Evolutionary conservation across 2,329 filamentous ascomycete species (phyloP).

Genomic region (Ophiostoma piceae): DNA sequence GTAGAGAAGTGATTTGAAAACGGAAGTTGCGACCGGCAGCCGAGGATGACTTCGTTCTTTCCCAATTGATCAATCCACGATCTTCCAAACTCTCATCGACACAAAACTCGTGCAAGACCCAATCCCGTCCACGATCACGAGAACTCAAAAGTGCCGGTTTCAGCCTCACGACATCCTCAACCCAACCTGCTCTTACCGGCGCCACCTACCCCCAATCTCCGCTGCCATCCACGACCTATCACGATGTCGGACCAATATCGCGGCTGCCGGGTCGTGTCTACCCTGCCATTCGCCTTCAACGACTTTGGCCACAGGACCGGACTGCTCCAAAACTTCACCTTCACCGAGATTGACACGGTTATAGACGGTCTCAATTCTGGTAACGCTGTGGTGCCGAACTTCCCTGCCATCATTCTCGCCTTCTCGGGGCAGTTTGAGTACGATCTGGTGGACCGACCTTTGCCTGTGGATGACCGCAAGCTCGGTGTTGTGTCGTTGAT

Average conservation of each 20-base stretch:
- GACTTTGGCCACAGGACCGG: slow-evolving; percentile 18
- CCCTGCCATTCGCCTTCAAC: slow-evolving; percentile 20
- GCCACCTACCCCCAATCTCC: background rate
- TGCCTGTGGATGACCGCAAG: background rate
- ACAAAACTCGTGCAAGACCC: background rate
- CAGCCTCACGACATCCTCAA: background rate
- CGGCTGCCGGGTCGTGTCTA: background rate
- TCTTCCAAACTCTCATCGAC: background rate
- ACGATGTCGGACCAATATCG: background rate
- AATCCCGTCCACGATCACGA: too few relatives aligned
- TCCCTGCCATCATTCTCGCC: slow-evolving; percentile 13
- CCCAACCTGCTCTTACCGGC: background rate
- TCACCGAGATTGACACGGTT: slow-evolving; percentile 14
- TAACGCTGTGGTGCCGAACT: background rate
- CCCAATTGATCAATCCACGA: background rate
- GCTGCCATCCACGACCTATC: background rate
- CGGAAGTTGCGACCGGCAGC: background rate
- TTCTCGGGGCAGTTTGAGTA: background rate
- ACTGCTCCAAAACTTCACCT: slow-evolving; percentile 12
- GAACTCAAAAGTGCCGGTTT: too few relatives aligned
- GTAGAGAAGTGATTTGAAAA: background rate
- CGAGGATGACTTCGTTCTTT: background rate
- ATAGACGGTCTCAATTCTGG: background rate
- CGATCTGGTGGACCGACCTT: background rate
- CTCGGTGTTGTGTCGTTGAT: slow-evolving; percentile 9